phyloP scores from a whole-genome alignment of 164 flowering plant genomes.

The Vitis rupestris region DNA sequence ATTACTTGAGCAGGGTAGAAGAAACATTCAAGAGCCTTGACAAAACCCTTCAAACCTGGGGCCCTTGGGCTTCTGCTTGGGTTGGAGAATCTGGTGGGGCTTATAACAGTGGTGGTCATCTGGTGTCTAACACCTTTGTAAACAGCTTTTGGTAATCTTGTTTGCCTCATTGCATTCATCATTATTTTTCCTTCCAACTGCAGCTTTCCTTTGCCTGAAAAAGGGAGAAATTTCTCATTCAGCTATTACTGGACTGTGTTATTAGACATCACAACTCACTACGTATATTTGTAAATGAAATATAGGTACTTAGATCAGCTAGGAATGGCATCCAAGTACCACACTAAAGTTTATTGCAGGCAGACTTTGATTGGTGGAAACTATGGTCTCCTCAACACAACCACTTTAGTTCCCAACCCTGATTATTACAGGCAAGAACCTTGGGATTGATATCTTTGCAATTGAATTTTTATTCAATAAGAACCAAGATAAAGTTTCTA shows the following conservation, averaged over 20 bases:
- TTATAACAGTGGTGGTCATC: conserved; percentile 78
- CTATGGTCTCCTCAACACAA: conserved; percentile 79
- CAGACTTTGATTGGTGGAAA: conserved; percentile 86
- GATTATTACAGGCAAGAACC: conserved; percentile 78
- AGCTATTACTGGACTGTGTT: not conserved
- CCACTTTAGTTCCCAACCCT: conserved; percentile 79
- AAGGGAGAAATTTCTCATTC: not conserved
- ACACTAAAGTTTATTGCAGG: conserved; percentile 82
- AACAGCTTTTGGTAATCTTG: conserved; percentile 71
- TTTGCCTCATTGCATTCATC: conserved; percentile 3
- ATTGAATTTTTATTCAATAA: not conserved
- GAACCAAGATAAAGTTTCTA: not conserved
- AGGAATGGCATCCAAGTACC: conserved; percentile 80
- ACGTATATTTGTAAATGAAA: not conserved
- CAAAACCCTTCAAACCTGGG: conserved; percentile 40
- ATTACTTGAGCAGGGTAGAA: conserved; percentile 29
- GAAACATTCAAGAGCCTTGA: conserved; percentile 40
- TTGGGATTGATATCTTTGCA: not conserved
- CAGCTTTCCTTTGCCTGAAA: not conserved
- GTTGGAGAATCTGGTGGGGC: conserved; percentile 99
- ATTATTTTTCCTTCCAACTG: not conserved
- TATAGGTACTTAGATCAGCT: conserved; percentile 93
- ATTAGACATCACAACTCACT: not conserved
- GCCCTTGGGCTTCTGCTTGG: conserved; percentile 90
- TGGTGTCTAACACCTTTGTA: conserved; percentile 71